Base-by-base conservation (phyloP, 371 early-diverging fungal species). In the Nematocida ironsii region DNA sequence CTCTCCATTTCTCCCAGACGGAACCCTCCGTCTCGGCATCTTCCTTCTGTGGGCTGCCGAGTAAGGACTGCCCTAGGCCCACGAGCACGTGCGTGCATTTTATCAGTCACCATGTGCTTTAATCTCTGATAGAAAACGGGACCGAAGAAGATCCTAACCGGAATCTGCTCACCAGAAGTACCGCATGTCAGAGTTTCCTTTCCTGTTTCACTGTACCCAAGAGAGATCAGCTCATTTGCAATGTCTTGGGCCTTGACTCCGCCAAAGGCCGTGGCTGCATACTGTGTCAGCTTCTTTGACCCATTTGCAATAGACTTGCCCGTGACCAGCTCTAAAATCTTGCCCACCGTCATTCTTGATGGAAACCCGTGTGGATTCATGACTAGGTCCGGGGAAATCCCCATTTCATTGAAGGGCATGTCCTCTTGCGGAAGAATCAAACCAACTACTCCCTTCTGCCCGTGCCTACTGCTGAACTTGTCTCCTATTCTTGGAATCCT, bases 361-460 rank as follows among this genome's bases (percentile, higher is more conserved):
- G 98, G 99, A 91, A 98, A 96, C 85, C 97, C 98, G 89, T 98
- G 98, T 44, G 99, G 99, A 89, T 98, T 99, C 96, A 99, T 97
- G 88, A 99, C 95, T 67, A 99, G 92, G 87, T 98, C 98, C 1
- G 98, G 98, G 40, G 89, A 89, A 20, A 96, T 90, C 57, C 98
- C 99, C 50, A 90, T 85, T 85, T 96, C 96, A n/a, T 91, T 90
- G 88, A 98, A 99, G 23, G 99, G 99, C 94, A 99, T 92, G 86
- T 99, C 97, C 85, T 93, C 95, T 83, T 94, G 94, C 72, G 91
- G 90, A 45, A 95, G 95, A 86, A 95, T 94, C 72, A 95, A 91
- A 66, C 97, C 98, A 84, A 94, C 93, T 18, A 96, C 96, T 82
- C 98, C 99, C 87, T 99, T 99, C 84, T 99, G 98, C 50, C 98